Evolutionary conservation across 345 rosid species (phyloP).

Genomic region (Eucalyptus melliodora): DNA sequence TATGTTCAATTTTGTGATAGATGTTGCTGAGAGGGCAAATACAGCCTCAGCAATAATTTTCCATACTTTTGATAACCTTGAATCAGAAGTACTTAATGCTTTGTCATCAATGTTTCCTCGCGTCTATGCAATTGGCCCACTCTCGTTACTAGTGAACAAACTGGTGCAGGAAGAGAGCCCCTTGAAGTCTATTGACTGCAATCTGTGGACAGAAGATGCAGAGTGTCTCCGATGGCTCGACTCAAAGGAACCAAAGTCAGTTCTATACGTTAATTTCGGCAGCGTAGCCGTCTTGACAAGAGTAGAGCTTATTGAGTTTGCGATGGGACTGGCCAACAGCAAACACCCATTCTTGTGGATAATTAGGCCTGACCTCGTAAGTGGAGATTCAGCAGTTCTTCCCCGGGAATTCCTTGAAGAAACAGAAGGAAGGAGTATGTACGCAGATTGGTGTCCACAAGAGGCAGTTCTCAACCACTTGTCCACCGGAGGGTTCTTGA

Average conservation of each 20-base stretch:
- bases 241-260: neutral
- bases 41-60: neutral
- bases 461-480: neutral
- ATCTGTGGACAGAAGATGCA: too few species aligned
- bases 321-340: neutral
- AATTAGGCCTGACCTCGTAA: neutral
- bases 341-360: neutral
- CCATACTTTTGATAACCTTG: neutral
- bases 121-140: neutral
- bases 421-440: neutral
- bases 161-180: neutral
- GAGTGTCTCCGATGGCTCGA: neutral
- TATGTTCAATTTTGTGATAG: neutral
- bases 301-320: neutral
- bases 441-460: neutral
- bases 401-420: neutral
- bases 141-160: neutral
- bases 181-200: neutral
- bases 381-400: neutral
- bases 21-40: neutral
- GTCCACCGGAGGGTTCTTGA: neutral
- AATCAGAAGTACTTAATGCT: neutral
- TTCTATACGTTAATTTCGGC: neutral
- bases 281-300: neutral
- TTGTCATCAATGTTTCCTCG: neutral